Evolutionary conservation across 192 early-diverging fungal genomes (phyloP).

Genomic region (Geosiphon pyriformis): DNA sequence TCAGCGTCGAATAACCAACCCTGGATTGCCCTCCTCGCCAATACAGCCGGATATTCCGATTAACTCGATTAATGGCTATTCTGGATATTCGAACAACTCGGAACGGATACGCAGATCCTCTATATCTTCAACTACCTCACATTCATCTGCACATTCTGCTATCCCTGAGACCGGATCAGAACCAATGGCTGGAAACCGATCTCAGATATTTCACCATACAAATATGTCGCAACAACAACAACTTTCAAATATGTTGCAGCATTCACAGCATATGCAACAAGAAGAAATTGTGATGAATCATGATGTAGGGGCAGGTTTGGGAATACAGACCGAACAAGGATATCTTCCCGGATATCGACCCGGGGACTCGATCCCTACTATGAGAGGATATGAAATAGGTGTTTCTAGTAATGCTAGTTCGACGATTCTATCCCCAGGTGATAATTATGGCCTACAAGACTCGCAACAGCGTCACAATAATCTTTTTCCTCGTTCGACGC

Average conservation of each 20-base stretch:
- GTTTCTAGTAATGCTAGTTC: neutral
- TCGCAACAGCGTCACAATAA: neutral
- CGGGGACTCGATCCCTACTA: neutral
- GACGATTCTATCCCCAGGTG: neutral
- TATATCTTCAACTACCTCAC: neutral
- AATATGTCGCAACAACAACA: neutral
- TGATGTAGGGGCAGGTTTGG: neutral
- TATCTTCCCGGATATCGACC: neutral
- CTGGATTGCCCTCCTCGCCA: neutral
- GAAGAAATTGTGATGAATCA: neutral
- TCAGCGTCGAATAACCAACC: neutral
- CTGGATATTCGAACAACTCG: neutral
- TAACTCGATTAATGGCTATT: neutral
- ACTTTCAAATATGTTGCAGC: neutral
- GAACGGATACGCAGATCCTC: neutral
- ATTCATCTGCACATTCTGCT: conserved; percentile 6
- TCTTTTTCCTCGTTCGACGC: neutral
- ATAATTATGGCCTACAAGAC: neutral
- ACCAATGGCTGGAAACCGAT: neutral
- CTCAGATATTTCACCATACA: neutral
- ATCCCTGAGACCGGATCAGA: neutral
- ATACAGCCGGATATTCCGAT: neutral
- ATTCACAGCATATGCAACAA: neutral
- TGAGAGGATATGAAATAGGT: neutral
- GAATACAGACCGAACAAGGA: neutral